Base-by-base conservation (phyloP, 1,139 yeast genomes). In the Petasospora rhodanensis region DNA sequence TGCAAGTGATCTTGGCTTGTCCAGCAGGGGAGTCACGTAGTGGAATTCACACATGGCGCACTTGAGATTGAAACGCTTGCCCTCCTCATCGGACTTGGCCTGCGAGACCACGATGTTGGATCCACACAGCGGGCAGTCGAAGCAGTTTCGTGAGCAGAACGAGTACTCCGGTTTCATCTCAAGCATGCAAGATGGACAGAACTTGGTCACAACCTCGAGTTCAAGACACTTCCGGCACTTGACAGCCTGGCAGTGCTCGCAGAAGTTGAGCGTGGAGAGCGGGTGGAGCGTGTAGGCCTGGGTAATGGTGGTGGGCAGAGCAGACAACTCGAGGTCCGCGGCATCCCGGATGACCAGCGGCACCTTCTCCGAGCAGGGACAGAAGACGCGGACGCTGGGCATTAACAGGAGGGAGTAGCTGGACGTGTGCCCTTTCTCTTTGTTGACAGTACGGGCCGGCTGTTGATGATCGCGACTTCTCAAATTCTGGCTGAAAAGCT, bases 11-110 rank as follows among this genome's bases (percentile, higher is more conserved):
- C 54, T 54, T 4, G 61, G 61, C 29, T 49, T 57, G 6, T 40
- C 42, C 20, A 51, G 38, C 1, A 46, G 26, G 3, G 50, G 54
- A 0, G 61, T 49, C 11, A 43, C 42, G 31, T 47, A 59, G 1
- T 15, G 30, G 49, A 54, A 62, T 0, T 31, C 24, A 34, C 64
- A 58, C 8, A 29, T 17, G 2, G 42, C 20, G 35, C 67, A 63
- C n/a, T 37, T 41, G 27, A 61, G 52, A 3, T 29, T 34, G 28
- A 20, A 35, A 2, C 10, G 11, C 28, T 26, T 34, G 13, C 25
- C 28, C 6, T 25, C 26, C 10, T 23, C 28, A 9, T 18, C 18
- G 9, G 18, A 12, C 15, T 22, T 26, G 12, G 15, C 24, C 14
- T 39, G 43, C 18, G 40, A 28, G 23, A 45, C 31, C 13, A 22